Percentiles rank a stretch among this genome's conserved stretches.
Conservation (phyloP, 192 early-diverging fungal species). For the Rhizophagus clarus region DNA sequence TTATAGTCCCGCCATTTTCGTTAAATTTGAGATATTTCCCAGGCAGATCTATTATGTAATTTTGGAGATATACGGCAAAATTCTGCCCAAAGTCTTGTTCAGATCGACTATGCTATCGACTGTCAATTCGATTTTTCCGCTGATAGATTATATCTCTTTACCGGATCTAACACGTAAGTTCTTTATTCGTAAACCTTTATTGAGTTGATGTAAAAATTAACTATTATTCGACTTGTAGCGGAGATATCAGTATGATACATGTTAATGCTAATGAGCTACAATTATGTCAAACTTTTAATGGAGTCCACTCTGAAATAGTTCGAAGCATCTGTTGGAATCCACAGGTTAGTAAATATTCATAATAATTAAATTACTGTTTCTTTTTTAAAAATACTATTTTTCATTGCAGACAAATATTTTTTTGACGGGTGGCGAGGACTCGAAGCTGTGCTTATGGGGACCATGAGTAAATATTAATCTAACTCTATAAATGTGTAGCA, state of each 20-base stretch:
- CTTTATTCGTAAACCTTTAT: background rate
- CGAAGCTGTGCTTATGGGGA: slow-evolving; percentile 70
- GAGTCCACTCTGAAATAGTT: slow-evolving; percentile 86
- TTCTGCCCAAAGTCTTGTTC: slow-evolving; percentile 43
- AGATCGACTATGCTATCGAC: slow-evolving; percentile 83
- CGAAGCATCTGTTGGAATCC: slow-evolving; percentile 77
- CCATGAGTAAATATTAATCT: background rate
- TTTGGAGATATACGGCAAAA: slow-evolving; percentile 84
- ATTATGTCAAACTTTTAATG: slow-evolving; percentile 73
- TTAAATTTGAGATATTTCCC: slow-evolving; percentile 22
- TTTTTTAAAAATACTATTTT: background rate
- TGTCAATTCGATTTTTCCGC: slow-evolving; percentile 69
- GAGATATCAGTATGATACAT: slow-evolving; percentile 78
- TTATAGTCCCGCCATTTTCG: slow-evolving; percentile 38
- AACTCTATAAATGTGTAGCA: too few species aligned
- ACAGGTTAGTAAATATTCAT: slow-evolving; percentile 40
- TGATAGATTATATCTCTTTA: slow-evolving; percentile 76
- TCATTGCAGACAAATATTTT: slow-evolving; percentile 36
- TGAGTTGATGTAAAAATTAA: background rate
- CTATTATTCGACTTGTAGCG: slow-evolving; percentile 45
- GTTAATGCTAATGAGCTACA: slow-evolving; percentile 77
- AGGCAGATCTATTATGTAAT: slow-evolving; percentile 59
- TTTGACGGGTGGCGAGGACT: slow-evolving; percentile 81
- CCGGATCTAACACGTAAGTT: slow-evolving; percentile 71
- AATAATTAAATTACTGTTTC: background rate